Conservation (phyloP, 192 early-diverging fungal genomes). For the Allomyces macrogynus region DNA sequence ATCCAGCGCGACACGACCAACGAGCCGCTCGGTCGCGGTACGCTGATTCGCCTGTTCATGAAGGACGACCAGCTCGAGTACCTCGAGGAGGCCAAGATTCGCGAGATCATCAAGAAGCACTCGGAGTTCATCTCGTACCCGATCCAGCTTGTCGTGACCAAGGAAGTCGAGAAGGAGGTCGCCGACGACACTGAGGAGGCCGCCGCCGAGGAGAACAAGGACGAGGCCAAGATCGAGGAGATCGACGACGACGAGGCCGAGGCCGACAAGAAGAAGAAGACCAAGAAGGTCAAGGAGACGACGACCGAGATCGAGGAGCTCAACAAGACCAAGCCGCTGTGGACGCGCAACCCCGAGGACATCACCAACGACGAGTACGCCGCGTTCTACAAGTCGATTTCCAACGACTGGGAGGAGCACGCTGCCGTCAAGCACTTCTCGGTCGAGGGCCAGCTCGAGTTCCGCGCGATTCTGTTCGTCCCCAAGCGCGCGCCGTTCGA, state of each 20-base stretch:
- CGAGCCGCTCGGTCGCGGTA: constrained; percentile 81
- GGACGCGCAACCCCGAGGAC: constrained; percentile 97
- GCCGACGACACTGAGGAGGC: constrained; percentile 71
- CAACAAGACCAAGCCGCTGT: constrained; percentile 98
- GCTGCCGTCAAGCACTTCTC: constrained; percentile 97
- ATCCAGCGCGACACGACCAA: constrained; percentile 84
- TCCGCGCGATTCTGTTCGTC: constrained; percentile 94
- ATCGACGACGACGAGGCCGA: constrained; percentile 59
- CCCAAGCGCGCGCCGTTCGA: constrained; percentile 95
- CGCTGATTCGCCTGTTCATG: constrained; percentile 83
- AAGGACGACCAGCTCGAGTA: constrained; percentile 98
- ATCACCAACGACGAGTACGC: constrained; percentile 93
- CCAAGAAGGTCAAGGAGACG: constrained; percentile 66
- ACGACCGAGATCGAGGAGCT: constrained; percentile 77
- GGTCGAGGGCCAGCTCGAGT: constrained; percentile 97
- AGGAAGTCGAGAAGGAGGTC: constrained; percentile 97
- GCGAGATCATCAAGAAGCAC: constrained; percentile 99
- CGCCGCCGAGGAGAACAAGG: constrained; percentile 44
- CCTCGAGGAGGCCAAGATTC: constrained; percentile 96
- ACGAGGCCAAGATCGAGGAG: constrained; percentile 51
- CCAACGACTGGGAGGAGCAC: constrained; percentile 99
- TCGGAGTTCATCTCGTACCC: constrained; percentile 99
- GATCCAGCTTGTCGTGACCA: constrained; percentile 86
- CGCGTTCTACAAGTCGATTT: constrained; percentile 93
- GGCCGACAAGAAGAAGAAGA: constrained; percentile 50